These are phyloP conservation scores for Areca catechu DNA, from an alignment of 176 grass and related monocot species.

Conservation along the genomic window DNA sequence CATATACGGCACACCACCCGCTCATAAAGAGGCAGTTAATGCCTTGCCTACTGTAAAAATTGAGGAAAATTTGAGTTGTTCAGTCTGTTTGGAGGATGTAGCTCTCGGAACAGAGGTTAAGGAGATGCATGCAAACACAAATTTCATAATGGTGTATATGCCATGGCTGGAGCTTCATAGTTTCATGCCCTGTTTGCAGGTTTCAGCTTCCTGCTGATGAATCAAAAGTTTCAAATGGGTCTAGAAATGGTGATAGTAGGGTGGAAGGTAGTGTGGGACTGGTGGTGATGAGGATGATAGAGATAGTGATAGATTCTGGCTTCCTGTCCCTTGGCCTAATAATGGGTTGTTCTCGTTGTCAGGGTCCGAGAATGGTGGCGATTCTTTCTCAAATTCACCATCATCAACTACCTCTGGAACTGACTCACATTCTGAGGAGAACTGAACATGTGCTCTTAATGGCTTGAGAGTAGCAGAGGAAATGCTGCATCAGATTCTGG, in stretches of 20 bases:
- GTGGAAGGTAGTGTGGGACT: conserved; percentile 23
- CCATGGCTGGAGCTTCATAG: conserved; percentile 96
- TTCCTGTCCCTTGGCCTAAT: conserved; percentile 59
- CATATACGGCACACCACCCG: conserved; percentile 65
- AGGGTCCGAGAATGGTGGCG: conserved; percentile 29
- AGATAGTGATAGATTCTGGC: conserved; percentile 46
- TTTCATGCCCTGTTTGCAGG: conserved; percentile 84
- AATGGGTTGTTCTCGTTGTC: conserved; percentile 48
- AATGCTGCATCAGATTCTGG: no score
- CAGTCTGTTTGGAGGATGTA: conserved; percentile 90
- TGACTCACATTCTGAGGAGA: conserved; percentile 15
- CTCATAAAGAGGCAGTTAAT: conserved; percentile 66
- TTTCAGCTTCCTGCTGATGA: conserved; percentile 68
- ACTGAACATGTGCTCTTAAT: conserved; percentile 23
- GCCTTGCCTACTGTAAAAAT: conserved; percentile 68
- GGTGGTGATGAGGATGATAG: conserved; percentile 25
- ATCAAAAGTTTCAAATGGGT: conserved; percentile 50
- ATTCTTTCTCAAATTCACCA: conserved; percentile 23
- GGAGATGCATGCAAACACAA: conserved; percentile 89
- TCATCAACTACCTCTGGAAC: conserved; percentile 26
- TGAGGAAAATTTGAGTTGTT: conserved; percentile 57
- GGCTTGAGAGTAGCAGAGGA: neutral
- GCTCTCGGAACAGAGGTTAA: conserved; percentile 63
- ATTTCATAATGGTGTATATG: conserved; percentile 72
- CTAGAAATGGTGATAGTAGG: conserved; percentile 29